A percentile compares a stretch with the other conserved stretches of the same genome.
Evolutionary conservation across 345 rosid species (phyloP).

Genomic region (Eutrema japonicum): DNA sequence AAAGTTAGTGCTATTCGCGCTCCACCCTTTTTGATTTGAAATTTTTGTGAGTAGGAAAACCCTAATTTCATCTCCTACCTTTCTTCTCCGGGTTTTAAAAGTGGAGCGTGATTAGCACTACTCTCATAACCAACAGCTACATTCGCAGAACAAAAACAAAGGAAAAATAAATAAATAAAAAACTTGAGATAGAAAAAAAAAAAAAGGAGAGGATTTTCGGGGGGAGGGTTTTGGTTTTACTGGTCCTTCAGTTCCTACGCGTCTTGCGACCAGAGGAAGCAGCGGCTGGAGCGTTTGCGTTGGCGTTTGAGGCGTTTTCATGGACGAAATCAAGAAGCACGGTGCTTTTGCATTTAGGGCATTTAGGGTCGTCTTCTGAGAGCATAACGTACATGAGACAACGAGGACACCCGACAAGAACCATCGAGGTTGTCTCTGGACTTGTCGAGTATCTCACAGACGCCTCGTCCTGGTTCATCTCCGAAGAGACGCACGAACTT

Average conservation of each 20-base stretch:
- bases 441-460: conserved; percentile 58
- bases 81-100: conserved; percentile 30
- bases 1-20: conserved; percentile 59
- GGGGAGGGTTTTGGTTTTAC: conserved; percentile 37
- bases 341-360: conserved; percentile 91
- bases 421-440: conserved; percentile 94
- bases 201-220: neutral
- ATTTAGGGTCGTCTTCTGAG: conserved; percentile 75
- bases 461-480: conserved; percentile 62
- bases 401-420: conserved; percentile 90
- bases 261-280: conserved; percentile 43
- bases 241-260: conserved; percentile 43
- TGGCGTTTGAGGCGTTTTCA: conserved; percentile 45
- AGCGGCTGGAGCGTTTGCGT: conserved; percentile 28
- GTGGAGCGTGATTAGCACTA: conserved; percentile 77
- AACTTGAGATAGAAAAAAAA: neutral
- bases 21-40: conserved; percentile 46
- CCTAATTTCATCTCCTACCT: conserved; percentile 40
- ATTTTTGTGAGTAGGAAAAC: conserved; percentile 18
- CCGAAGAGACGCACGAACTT: conserved; percentile 93
- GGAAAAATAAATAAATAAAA: neutral
- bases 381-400: conserved; percentile 97
- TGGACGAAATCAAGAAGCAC: conserved; percentile 82
- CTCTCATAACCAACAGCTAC: conserved; percentile 40
- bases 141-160: conserved; percentile 15